Conservation (phyloP, 331 rosid species). For the Telfairia occidentalis region DNA sequence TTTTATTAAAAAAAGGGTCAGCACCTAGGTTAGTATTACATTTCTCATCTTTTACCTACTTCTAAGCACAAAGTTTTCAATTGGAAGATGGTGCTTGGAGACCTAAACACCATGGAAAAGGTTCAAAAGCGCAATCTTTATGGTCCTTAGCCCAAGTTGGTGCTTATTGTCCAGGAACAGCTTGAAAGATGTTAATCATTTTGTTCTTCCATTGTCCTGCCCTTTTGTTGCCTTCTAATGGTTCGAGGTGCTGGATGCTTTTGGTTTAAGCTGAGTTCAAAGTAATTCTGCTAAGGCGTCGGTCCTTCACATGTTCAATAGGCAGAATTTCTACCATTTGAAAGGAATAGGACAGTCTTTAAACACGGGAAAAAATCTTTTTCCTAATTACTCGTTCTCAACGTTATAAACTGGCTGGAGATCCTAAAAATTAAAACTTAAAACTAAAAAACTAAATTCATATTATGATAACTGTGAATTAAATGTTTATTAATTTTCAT, state of each 20-base stretch:
- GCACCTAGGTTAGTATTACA: not conserved
- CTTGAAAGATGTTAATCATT: not conserved
- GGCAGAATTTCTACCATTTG: not conserved
- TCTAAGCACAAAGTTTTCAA: not conserved
- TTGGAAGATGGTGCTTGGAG: not conserved
- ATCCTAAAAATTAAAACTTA: not conserved
- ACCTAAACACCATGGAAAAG: not conserved
- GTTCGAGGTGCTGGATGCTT: not conserved
- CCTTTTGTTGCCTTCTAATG: not conserved
- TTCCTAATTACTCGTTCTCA: not conserved
- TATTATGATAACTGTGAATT: not conserved
- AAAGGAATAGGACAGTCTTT: not conserved
- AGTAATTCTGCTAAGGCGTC: not conserved
- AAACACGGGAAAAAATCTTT: not conserved
- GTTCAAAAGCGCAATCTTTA: not conserved
- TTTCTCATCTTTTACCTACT: not conserved
- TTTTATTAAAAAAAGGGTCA: not conserved
- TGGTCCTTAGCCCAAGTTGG: not conserved
- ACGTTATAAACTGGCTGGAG: not conserved
- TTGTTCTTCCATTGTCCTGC: not conserved
- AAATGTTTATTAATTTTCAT: not conserved
- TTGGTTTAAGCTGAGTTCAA: not conserved
- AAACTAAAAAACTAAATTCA: not conserved
- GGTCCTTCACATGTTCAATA: not conserved
- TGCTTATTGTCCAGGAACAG: not conserved